phyloP scores from a whole-genome alignment of 1,284 basidiomycete species.

The Ceratobasidium sp. region DNA sequence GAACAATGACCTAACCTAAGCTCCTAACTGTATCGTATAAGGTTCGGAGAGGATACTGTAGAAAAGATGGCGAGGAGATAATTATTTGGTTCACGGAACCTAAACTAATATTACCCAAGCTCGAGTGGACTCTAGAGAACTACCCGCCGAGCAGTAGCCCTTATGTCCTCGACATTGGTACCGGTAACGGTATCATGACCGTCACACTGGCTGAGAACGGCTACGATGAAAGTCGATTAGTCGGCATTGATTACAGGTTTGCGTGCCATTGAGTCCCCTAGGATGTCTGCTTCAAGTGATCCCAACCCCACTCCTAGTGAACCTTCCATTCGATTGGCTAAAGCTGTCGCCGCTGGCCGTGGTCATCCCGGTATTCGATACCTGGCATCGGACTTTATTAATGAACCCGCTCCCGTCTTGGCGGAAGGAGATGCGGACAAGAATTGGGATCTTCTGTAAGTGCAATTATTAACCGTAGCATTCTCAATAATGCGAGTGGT shows the following conservation, averaged over 20 bases:
- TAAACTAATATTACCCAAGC: constrained; percentile 14
- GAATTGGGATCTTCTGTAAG: constrained; percentile 43
- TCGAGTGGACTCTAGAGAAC: constrained; percentile 42
- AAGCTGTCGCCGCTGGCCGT: constrained; percentile 58
- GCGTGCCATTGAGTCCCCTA: not conserved
- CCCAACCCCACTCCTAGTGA: constrained; percentile 5
- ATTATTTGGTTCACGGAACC: not conserved
- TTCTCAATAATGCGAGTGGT: not conserved
- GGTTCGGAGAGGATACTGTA: constrained; percentile 84
- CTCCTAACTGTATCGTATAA: constrained; percentile 45
- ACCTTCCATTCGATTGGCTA: constrained; percentile 50
- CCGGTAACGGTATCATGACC: constrained; percentile 81
- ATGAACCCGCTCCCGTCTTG: constrained; percentile 30
- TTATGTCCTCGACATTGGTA: constrained; percentile 74
- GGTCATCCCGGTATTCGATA: constrained; percentile 43
- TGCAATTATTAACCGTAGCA: not conserved
- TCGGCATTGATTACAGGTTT: constrained; percentile 82
- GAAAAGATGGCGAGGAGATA: constrained; percentile 71
- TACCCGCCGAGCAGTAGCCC: constrained; percentile 43
- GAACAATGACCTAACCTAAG: not conserved
- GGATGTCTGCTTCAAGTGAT: not conserved
- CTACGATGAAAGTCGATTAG: constrained; percentile 61
- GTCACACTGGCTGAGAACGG: constrained; percentile 74
- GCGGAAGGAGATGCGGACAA: constrained; percentile 8
- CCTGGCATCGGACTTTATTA: constrained; percentile 40